Evolutionary conservation across 257 asterid genomes (phyloP).

Genomic region (Ballota nigra): DNA sequence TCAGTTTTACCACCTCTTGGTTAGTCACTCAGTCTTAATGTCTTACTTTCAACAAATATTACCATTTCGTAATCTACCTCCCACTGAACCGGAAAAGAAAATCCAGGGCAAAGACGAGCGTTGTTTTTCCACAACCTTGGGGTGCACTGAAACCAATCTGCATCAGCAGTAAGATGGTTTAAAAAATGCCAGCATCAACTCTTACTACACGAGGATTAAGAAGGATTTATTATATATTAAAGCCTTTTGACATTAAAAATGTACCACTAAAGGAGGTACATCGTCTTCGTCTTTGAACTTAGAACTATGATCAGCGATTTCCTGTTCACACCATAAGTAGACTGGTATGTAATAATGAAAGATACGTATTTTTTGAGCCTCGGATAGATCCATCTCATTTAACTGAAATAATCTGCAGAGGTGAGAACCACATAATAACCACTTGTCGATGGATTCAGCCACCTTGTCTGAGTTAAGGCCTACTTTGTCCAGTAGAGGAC

Average conservation of each 20-base stretch:
- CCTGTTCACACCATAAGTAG: constrained; percentile 88
- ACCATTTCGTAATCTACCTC: constrained; percentile 72
- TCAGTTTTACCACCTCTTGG: constrained; percentile 35
- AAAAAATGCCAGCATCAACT: constrained; percentile 18
- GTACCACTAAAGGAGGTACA: constrained; percentile 90
- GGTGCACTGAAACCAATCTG: constrained; percentile 99
- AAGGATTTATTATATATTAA: constrained; percentile 5
- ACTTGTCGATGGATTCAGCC: constrained; percentile 84
- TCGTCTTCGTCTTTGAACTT: constrained; percentile 65
- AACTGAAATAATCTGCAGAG: constrained; percentile 83
- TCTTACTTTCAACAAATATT: constrained; percentile 31
- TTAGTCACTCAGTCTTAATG: constrained; percentile 10
- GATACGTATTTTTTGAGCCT: constrained; percentile 76
- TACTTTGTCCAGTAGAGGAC: constrained; percentile 64
- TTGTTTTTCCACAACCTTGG: constrained; percentile 98
- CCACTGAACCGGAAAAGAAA: constrained; percentile 74
- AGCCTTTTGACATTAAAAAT: constrained; percentile 11
- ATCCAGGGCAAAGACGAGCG: constrained; percentile 90
- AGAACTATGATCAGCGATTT: constrained; percentile 64
- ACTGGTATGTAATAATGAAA: constrained; percentile 96
- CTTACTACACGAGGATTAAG: constrained; percentile 5
- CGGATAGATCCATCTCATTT: constrained; percentile 64
- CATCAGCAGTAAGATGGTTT: constrained; percentile 27
- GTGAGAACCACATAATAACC: constrained; percentile 73
- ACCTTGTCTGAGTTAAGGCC: constrained; percentile 71